Percentiles rank a stretch among this genome's conserved stretches.
Evolutionary conservation across 2,329 filamentous ascomycete genomes (phyloP).

Genomic region (Alternaria incomplexa): DNA sequence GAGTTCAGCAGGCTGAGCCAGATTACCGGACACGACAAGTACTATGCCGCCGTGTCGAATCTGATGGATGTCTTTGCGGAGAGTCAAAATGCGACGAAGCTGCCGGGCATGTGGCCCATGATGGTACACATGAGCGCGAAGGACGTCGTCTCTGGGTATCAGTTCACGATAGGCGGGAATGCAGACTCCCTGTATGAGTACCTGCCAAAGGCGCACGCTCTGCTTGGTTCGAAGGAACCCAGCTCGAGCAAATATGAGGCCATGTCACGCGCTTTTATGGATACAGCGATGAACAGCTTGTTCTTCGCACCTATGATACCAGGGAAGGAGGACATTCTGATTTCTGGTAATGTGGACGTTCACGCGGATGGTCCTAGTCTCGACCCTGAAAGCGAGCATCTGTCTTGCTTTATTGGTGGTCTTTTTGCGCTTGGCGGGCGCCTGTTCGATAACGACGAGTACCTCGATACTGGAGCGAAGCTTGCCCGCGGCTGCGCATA

Average conservation of each 20-base stretch:
- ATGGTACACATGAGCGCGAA: slow-evolving; percentile 41
- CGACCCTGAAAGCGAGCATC: slow-evolving; percentile 62
- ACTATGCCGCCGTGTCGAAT: slow-evolving; percentile 45
- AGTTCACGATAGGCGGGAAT: slow-evolving; percentile 47
- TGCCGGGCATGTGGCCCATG: slow-evolving; percentile 50
- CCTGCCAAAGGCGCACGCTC: slow-evolving; percentile 43
- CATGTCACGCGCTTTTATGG: slow-evolving; percentile 51
- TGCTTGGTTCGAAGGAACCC: slow-evolving; percentile 50
- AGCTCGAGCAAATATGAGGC: slow-evolving; percentile 65
- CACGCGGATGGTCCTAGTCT: slow-evolving; percentile 23
- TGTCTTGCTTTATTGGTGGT: slow-evolving; percentile 66
- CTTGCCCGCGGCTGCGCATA: slow-evolving; percentile 67
- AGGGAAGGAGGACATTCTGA: slow-evolving; percentile 34
- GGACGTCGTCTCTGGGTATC: slow-evolving; percentile 37
- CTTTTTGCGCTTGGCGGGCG: slow-evolving; percentile 67
- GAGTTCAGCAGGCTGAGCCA: slow-evolving; percentile 49
- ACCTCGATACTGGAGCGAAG: slow-evolving; percentile 63
- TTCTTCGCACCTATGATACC: slow-evolving; percentile 55
- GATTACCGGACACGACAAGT: slow-evolving; percentile 44
- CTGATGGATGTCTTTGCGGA: slow-evolving; percentile 40
- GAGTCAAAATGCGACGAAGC: slow-evolving; percentile 38
- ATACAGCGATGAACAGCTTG: slow-evolving; percentile 54
- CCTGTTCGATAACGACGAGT: slow-evolving; percentile 58
- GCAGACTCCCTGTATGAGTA: slow-evolving; percentile 49
- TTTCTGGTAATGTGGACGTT: slow-evolving; percentile 45